Conservation (phyloP, 176 grass and related monocot genomes). For the Stipa capillata region DNA sequence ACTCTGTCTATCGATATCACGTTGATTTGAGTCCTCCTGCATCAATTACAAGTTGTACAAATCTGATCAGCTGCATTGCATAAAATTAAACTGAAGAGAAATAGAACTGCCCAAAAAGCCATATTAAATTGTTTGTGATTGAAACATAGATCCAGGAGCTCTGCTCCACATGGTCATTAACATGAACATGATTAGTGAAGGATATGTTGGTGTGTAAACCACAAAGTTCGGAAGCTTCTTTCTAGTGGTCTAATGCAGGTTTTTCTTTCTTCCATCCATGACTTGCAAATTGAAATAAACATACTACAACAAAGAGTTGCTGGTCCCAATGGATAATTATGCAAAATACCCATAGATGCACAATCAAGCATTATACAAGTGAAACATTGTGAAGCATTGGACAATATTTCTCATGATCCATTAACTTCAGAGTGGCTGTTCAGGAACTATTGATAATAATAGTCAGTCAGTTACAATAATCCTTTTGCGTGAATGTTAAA, state of each 20-base stretch:
- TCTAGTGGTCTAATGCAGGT: background rate
- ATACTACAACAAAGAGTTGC: background rate
- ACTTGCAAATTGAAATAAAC: background rate
- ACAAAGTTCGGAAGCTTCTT: background rate
- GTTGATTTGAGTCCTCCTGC: conserved; percentile 36
- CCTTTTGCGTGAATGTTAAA: background rate
- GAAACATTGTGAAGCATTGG: background rate
- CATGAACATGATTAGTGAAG: background rate
- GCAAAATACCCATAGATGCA: background rate
- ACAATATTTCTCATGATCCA: background rate
- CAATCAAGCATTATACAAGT: background rate
- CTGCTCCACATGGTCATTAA: background rate
- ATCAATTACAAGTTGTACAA: conserved; percentile 12
- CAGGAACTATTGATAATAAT: background rate
- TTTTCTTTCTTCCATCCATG: background rate
- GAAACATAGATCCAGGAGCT: background rate
- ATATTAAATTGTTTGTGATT: background rate
- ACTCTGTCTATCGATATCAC: conserved; percentile 13
- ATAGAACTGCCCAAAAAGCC: background rate
- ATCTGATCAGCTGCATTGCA: background rate
- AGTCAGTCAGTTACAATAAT: background rate
- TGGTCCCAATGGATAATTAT: background rate
- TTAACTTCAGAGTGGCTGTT: background rate
- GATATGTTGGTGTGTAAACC: background rate
- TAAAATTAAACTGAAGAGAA: background rate